Evolutionary conservation across 768 basidiomycete genomes (phyloP), one percentile per base, ranked within the genome.

Genomic region (Phlebiopsis flavidoalba): DNA sequence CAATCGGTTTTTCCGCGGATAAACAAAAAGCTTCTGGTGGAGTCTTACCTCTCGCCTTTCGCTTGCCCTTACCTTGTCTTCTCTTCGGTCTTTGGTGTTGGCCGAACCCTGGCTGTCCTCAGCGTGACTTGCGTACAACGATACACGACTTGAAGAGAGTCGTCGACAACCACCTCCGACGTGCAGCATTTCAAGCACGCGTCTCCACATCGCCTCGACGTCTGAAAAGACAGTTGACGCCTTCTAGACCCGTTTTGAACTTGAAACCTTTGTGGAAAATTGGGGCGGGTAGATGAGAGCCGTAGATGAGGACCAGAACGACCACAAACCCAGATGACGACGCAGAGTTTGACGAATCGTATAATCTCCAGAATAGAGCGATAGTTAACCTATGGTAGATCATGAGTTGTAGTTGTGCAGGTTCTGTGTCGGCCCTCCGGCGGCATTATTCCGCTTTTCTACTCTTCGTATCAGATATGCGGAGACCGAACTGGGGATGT

Each of bases 331-430:
- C 60, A 85, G 81, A 0, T 66, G 54, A 1, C 57, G 50, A 7
- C 26, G 49, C 15, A 0, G 77, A 76, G n/a, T 74, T 69, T 1
- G 69, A 68, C 3, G 80, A 71, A 5, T 21, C n/a, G n/a, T n/a
- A n/a, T n/a, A n/a, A n/a, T 21, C 1, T 66, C 58, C 19, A 86
- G 69, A 12, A 91, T 72, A 3, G 73, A 72, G 21, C n/a, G 77
- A 75, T 40, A 93, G 76, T n/a, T 55, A 93, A 81, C 17, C 83
- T 83, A 65, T 83, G 80, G 67, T 93, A 93, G 40, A 91, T 72
- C 87, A 91, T 91, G 5, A 93, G 78, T 69, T 93, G 91, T 37
- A 91, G 72, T 7, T 82, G 81, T 0, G 89, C 78, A 1, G 84
- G 69, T 14, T 80, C 69, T 0, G 83, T 78, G 63, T 91, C 89